phyloP scores from a whole-genome alignment of 179 eudicot species.

The Silene noctiflora region DNA sequence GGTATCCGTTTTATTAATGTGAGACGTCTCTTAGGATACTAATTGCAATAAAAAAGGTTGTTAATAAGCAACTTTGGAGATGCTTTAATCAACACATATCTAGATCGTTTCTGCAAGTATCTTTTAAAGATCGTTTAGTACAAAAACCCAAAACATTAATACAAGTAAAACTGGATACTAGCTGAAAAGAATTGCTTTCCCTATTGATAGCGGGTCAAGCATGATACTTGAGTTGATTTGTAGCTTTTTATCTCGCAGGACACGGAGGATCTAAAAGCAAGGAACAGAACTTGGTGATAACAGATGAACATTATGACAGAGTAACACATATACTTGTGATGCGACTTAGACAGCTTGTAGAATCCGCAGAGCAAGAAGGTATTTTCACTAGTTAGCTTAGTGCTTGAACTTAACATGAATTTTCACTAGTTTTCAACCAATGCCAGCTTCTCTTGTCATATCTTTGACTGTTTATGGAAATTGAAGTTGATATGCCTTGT shows the following conservation, averaged over 20 bases:
- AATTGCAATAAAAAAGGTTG: too few relatives aligned
- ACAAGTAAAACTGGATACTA: not conserved
- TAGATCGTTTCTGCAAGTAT: not conserved
- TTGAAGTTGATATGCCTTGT: not conserved
- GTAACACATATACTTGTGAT: conserved; percentile 82
- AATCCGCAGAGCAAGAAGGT: conserved; percentile 62
- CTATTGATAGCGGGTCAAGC: not conserved
- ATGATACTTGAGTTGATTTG: not conserved
- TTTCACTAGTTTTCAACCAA: not conserved
- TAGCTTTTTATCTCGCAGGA: conserved; percentile 40
- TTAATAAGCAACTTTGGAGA: too few relatives aligned
- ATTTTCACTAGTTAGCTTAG: not conserved
- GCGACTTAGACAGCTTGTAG: conserved; percentile 89
- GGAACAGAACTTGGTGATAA: conserved; percentile 71
- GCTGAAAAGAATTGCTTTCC: not conserved
- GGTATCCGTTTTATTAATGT: too few relatives aligned
- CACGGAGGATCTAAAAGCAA: conserved; percentile 37
- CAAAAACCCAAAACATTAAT: not conserved
- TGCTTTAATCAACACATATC: too few relatives aligned
- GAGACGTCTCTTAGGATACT: too few relatives aligned
- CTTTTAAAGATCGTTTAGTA: not conserved
- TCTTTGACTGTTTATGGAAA: not conserved
- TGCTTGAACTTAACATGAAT: conserved; percentile 4
- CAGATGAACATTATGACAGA: conserved; percentile 82
- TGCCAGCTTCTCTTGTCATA: not conserved